A percentile compares a stretch with the other conserved stretches of the same genome.
Conservation (phyloP, 2,329 filamentous ascomycete genomes). For the Fusarium kyushuense region DNA sequence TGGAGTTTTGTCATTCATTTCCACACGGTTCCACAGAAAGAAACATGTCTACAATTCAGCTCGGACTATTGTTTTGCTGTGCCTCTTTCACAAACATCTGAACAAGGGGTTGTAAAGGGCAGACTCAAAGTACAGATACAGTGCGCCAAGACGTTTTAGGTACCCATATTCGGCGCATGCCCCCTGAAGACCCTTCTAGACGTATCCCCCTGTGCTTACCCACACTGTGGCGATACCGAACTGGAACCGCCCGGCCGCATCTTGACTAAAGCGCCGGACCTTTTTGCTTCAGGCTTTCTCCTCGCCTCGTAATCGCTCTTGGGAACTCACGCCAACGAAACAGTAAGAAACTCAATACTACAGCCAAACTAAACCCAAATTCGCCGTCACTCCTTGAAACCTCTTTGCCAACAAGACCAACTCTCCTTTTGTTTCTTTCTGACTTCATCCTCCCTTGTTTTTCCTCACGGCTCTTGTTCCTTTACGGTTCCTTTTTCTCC, state of each 20-base stretch:
- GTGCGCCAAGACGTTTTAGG: slow-evolving; percentile 16
- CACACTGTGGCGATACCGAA: slow-evolving; percentile 35
- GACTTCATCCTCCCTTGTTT: background rate
- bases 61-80: background rate
- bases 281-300: slow-evolving; percentile 25
- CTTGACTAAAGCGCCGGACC: slow-evolving; percentile 12
- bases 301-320: slow-evolving; percentile 37
- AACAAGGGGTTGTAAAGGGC: slow-evolving; percentile 9
- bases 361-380: slow-evolving; percentile 5
- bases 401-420: slow-evolving; percentile 27
- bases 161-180: slow-evolving; percentile 4
- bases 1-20: slow-evolving; percentile 26
- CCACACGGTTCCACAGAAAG: slow-evolving; percentile 10
- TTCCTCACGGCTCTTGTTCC: background rate
- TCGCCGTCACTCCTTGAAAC: slow-evolving; percentile 41
- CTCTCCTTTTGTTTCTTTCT: slow-evolving; percentile 21
- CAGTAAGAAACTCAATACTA: slow-evolving; percentile 8
- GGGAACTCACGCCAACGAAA: slow-evolving; percentile 25
- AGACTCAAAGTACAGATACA: slow-evolving; percentile 14
- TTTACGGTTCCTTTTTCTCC: background rate
- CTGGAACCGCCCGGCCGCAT: slow-evolving; percentile 5
- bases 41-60: background rate
- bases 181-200: slow-evolving; percentile 9
- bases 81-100: background rate
- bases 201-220: slow-evolving; percentile 2